A percentile compares a stretch with the other conserved stretches of the same genome.
Evolutionary conservation across 768 basidiomycete species (phyloP).

Genomic region (Paxillus rubicundulus): DNA sequence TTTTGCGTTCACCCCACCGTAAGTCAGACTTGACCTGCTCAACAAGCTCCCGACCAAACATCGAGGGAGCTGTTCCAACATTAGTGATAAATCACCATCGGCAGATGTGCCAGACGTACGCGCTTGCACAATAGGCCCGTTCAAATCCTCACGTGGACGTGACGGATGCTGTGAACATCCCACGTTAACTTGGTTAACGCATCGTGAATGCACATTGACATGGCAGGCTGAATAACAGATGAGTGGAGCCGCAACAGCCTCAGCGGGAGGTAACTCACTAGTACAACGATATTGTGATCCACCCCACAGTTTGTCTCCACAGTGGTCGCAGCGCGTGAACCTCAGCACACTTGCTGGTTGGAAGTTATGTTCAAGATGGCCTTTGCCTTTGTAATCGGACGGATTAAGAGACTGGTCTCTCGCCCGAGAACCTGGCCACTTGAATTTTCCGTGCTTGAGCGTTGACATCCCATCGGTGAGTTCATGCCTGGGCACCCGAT

Average conservation of each 20-base stretch:
- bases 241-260: background rate
- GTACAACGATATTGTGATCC: constrained; percentile 91
- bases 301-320: constrained; percentile 98
- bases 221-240: constrained; percentile 60
- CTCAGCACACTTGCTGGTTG: constrained; percentile 85
- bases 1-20: constrained; percentile 53
- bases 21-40: constrained; percentile 80
- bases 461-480: constrained; percentile 45
- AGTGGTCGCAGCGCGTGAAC: constrained; percentile 91
- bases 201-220: constrained; percentile 85
- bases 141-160: constrained; percentile 31
- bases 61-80: constrained; percentile 61
- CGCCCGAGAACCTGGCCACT: constrained; percentile 64
- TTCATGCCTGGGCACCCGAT: constrained; percentile 28
- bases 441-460: constrained; percentile 60
- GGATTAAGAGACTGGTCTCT: constrained; percentile 40
- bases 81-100: constrained; percentile 19
- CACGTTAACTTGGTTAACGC: constrained; percentile 62
- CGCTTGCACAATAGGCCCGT: constrained; percentile 20
- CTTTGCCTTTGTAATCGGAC: constrained; percentile 40
- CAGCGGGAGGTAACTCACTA: constrained; percentile 49
- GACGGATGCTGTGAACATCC: constrained; percentile 59
- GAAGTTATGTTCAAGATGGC: constrained; percentile 73
- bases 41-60: constrained; percentile 87
- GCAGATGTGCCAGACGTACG: constrained; percentile 6